Evolutionary conservation across 2,329 filamentous ascomycete species (phyloP).

Genomic region (Phaeomoniella chlamydospora): DNA sequence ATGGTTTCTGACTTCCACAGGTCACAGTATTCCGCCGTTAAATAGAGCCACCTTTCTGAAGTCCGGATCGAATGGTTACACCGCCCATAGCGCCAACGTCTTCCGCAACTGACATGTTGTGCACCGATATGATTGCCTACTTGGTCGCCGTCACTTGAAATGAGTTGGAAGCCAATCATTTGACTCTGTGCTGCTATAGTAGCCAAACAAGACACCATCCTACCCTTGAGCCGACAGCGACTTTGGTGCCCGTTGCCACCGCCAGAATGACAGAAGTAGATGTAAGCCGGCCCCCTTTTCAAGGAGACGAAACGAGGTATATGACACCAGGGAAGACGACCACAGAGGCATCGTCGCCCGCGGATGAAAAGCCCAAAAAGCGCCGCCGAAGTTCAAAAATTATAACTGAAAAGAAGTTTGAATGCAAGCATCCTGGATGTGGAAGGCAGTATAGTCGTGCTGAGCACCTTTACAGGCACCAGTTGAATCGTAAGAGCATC

Average conservation of each 20-base stretch:
- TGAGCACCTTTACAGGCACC: slow-evolving; percentile 91
- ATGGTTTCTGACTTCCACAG: neutral
- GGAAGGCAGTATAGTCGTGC: slow-evolving; percentile 94
- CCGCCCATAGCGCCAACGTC: neutral
- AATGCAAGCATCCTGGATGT: slow-evolving; percentile 74
- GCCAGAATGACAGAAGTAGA: neutral
- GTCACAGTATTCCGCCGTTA: neutral
- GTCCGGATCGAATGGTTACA: neutral
- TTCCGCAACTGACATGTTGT: neutral
- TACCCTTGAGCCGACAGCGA: no score
- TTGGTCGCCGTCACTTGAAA: no score
- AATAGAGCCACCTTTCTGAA: neutral
- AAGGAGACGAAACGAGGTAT: neutral
- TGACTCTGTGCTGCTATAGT: no score
- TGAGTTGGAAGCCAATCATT: no score
- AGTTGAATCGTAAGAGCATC: slow-evolving; percentile 65
- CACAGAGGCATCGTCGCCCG: neutral
- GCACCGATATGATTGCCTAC: no score
- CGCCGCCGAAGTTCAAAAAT: slow-evolving; percentile 29
- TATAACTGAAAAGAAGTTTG: slow-evolving; percentile 42
- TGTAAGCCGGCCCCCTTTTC: neutral
- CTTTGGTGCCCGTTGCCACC: no score
- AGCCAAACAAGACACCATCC: no score
- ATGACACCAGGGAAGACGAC: neutral
- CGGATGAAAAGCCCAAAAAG: slow-evolving; percentile 19